A percentile compares a stretch with the other conserved stretches of the same genome.
These are phyloP conservation scores for Glycyrrhiza uralensis DNA, from an alignment of 306 rosid genomes.

Conservation along the genomic window DNA sequence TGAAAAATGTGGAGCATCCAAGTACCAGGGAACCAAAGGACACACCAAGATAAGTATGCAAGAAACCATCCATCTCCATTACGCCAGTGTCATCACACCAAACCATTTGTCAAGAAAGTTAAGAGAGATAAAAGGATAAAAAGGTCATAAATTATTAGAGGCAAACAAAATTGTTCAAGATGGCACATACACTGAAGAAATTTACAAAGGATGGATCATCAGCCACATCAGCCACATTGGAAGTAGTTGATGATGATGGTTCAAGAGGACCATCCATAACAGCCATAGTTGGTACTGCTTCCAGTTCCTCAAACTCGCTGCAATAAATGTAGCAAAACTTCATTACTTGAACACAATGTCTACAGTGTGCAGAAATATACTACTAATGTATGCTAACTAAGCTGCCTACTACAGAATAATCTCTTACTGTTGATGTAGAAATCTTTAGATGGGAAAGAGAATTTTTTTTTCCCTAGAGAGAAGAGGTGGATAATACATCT, in stretches of 20 bases:
- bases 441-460: neutral
- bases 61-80: neutral
- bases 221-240: conserved; percentile 45
- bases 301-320: conserved; percentile 62
- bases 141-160: neutral
- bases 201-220: conserved; percentile 59
- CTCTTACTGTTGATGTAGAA: neutral
- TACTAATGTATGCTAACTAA: neutral
- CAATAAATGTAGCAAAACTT: conserved; percentile 17
- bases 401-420: conserved; percentile 10
- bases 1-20: neutral
- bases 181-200: conserved; percentile 54
- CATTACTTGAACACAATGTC: conserved; percentile 15
- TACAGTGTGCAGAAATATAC: neutral
- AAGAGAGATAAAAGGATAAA: neutral
- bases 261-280: conserved; percentile 64
- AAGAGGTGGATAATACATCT: neutral
- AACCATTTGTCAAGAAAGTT: neutral
- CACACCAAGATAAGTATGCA: conserved; percentile 1
- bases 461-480: neutral
- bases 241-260: conserved; percentile 41
- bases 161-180: neutral
- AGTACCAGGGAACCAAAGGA: neutral
- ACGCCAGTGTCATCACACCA: neutral
- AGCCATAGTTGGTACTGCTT: conserved; percentile 65